Evolutionary conservation across 345 rosid species (phyloP).

Genomic region (Populus simonii): DNA sequence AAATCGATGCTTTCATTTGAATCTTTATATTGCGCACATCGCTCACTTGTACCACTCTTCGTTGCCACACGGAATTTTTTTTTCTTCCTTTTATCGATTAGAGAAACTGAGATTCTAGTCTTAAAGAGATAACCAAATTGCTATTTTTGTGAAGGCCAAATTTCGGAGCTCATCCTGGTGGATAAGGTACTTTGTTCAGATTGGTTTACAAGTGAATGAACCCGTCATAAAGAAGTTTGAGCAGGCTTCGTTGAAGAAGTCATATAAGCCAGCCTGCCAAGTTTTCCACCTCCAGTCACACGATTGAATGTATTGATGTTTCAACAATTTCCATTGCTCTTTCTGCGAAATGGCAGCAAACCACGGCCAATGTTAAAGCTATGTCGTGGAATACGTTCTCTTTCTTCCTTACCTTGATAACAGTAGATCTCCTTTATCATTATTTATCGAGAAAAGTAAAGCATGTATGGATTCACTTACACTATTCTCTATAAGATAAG

Average conservation of each 20-base stretch:
- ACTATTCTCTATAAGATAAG: not conserved
- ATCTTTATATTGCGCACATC: not conserved
- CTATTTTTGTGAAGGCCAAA: conserved; percentile 58
- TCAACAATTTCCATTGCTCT: not conserved
- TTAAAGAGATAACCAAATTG: not conserved
- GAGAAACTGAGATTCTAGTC: not conserved
- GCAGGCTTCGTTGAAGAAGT: conserved; percentile 52
- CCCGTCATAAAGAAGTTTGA: conserved; percentile 69
- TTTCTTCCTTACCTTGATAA: not conserved
- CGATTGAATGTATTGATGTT: conserved; percentile 33
- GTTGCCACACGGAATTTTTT: not conserved
- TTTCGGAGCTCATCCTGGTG: conserved; percentile 88
- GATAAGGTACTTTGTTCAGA: conserved; percentile 62
- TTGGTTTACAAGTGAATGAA: conserved; percentile 65
- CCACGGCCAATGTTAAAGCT: conserved; percentile 14
- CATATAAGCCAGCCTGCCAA: conserved; percentile 74
- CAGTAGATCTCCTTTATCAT: not conserved
- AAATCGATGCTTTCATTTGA: not conserved
- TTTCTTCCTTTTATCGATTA: no score
- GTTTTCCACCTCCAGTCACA: conserved; percentile 75
- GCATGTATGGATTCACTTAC: not conserved
- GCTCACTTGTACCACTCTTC: not conserved
- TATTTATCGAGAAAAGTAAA: not conserved
- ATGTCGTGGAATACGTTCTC: not conserved
- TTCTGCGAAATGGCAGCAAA: conserved; percentile 1